Base-by-base conservation (phyloP, 169 alveolate species). In the Plasmodium coatneyi region DNA sequence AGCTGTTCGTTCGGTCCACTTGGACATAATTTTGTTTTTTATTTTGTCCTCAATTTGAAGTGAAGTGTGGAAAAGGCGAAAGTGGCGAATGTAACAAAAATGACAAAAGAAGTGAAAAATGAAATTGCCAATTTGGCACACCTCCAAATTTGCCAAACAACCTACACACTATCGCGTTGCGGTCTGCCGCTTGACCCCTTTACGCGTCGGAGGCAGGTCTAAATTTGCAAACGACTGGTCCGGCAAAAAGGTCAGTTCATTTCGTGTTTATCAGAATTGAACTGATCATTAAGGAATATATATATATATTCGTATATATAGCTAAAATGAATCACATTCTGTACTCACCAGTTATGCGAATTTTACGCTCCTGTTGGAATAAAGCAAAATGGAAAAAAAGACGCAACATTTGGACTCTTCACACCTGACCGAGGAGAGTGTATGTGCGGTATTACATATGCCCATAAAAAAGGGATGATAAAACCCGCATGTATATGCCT, bases 191-290 rank as follows among this genome's bases (percentile, higher is more conserved):
- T 56, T 41, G 49, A 41, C 49, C 12, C 49, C 49, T 41, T 41
- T 41, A 19, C 5, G 43, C 28, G 5, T n/a, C 5, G 22, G 71
- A 0, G 10, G 28, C 32, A 78, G 32, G 83, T 22, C 22, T 52
- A 78, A 78, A 36, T 41, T 78, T 32, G 54, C 22, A 79, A 6
- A 36, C 71, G 30, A 32, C 32, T 46, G 16, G 7, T 79, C 28
- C 32, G 19, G 52, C 54, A 70, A 79, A 79, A 36, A 79, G 71
- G 43, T 79, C 54, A 79, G 54, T 39, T 79, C 84, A 43, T 39
- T n/a, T 14, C 52, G 28, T 14, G 14, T 5, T 79, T 60, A 19
- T 79, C 28, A 79, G 30, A 79, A 79, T 79, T 79, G 34, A 79
- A 43, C 52, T 36, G 54, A 41, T 79, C 56, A 34, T 79, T 79